Evolutionary conservation across 208 protist species (phyloP), one percentile per base, ranked within the genome.

Genomic region (Trypanosomatidae sp.): DNA sequence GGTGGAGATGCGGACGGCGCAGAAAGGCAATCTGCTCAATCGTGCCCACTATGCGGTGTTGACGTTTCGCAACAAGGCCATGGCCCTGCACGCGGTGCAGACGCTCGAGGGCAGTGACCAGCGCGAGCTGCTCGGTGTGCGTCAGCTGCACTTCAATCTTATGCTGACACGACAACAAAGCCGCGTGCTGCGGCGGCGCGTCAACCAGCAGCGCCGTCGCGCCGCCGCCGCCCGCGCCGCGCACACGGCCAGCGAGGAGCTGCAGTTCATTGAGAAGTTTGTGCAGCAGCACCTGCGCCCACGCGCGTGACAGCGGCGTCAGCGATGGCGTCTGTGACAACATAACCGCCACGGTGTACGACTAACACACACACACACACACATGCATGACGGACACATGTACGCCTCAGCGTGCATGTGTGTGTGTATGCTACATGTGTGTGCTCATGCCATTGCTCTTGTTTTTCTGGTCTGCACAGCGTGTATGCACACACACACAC

Each of bases 1-100:
- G 44, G 76, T 90, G 0, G 63, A 77, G 22, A 45, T 90, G 8
- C 66, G 85, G 11, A 74, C 68, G 2, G 68, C 79, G 13, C 84
- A 92, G 54, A 79, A 92, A 52, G 84, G 84, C 4, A 92, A 70
- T 58, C 46, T 88, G 24, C 67, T 92, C 40, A 92, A 92, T 64
- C 86, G 88, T 55, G 71, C 79, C 22, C 84, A 89, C 47, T 92
- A 69, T 53, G 84, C 84, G 4, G 84, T 92, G 13, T 61, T 92
- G n/a, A 87, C 84, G 0, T 92, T 92, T 35, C 70, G 65, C 43
- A 92, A 92, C 61, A 90, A 93, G 41, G 64, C 80, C 7, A 76
- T 87, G 64, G 80, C 77, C 7, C 47, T 88, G 32, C 80, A 90
- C 47, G 71, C 79, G 1, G 80, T 86, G 11, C 80, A 82, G 56